phyloP scores from a whole-genome alignment of 2,329 filamentous ascomycete genomes.

The Alternaria longipes region DNA sequence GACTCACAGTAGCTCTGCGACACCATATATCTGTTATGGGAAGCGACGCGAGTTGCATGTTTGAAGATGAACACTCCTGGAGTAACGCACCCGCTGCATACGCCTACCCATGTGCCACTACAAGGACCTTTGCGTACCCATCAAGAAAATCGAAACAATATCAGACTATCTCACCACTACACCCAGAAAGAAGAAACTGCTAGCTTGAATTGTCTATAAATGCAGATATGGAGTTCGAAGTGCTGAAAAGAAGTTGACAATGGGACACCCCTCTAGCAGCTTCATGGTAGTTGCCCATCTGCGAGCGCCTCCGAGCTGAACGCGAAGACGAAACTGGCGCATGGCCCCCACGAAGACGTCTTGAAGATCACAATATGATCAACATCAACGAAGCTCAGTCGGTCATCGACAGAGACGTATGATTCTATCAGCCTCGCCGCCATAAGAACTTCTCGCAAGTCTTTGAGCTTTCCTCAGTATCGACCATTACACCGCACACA shows the following conservation, averaged over 20 bases:
- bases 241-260: not conserved
- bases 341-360: not conserved
- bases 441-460: not conserved
- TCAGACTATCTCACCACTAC: not conserved
- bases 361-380: not conserved
- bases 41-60: not conserved
- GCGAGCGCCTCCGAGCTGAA: not conserved
- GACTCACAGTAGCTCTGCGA: not conserved
- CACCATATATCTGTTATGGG: not conserved
- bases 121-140: not conserved
- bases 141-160: not conserved
- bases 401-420: not conserved
- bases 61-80: not conserved
- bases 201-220: not conserved
- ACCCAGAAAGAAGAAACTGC: not conserved
- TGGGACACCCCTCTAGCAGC: no score
- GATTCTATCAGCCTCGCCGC: not conserved
- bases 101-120: not conserved
- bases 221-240: not conserved
- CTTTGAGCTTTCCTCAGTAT: not conserved
- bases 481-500: not conserved
- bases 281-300: not conserved
- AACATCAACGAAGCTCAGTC: not conserved
- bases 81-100: not conserved
- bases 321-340: not conserved